Evolutionary conservation across 2,329 filamentous ascomycete species (phyloP), one percentile per base, ranked within the genome.

Genomic region (Peltaster fructicola): DNA sequence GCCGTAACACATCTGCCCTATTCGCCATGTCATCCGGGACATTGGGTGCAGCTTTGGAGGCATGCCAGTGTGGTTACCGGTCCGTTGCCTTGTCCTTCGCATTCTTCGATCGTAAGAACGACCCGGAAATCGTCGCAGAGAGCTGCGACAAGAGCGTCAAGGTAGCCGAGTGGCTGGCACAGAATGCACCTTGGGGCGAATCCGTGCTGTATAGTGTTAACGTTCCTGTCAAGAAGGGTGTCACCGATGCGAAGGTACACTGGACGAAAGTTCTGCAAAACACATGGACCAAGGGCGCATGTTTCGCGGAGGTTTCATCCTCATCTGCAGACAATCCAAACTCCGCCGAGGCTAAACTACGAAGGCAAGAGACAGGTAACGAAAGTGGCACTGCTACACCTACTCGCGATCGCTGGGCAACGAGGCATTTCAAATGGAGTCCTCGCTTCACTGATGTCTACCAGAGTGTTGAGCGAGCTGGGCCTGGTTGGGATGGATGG

Each of bases 361-460:
- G 82, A 22, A 68, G 76, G 45, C 66, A 64, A 11, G 66, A 72
- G 32, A 47, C 49, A 32, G 45, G 40, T 28, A 60, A 61, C 12
- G 34, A 29, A 31, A 36, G 36, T 40, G 47, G 39, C 18, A 29
- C 28, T 4, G 44, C 45, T 0, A 42, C 38, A 20, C 37, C 43
- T 9, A 34, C 31, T 7, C 48, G 54, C 25, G 43, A 53, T 19
- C 55, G 63, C 15, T 73, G 81, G 47, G 65, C 59, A 28, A 80
- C 91, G 51, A 80, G 78, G 48, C 78, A 90, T 52, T 95, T 93
- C 61, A 90, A 85, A 53, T 95, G 88, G 88, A 71, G 78, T 23
- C 88, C 85, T 3, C 69, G 68, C 34, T 88, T 95, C 51, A 63
- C 68, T 16, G 84, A 91, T 50, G 81, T 95, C 3, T 81, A 81